Evolutionary conservation across 2,329 filamentous ascomycete genomes (phyloP).

Genomic region (Ophidiomyces ophidiicola): DNA sequence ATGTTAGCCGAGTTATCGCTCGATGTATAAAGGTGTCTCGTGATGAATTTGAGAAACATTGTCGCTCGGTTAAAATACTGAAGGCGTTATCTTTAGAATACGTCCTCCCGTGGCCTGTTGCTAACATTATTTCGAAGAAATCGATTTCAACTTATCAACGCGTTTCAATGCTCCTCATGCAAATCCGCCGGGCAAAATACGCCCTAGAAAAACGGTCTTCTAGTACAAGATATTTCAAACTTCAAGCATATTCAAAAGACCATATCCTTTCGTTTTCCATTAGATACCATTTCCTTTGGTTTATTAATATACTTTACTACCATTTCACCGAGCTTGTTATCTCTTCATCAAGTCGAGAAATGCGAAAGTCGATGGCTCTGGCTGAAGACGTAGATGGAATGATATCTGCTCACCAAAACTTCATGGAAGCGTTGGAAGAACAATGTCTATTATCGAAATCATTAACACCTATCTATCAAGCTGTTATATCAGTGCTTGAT

Average conservation of each 20-base stretch:
- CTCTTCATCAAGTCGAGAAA: constrained; percentile 43
- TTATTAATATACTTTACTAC: constrained; percentile 59
- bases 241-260: constrained; percentile 24
- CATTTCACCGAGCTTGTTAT: constrained; percentile 67
- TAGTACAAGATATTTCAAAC: constrained; percentile 22
- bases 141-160: constrained; percentile 56
- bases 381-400: constrained; percentile 70
- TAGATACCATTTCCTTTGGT: constrained; percentile 63
- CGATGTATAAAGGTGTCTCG: constrained; percentile 35
- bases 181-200: constrained; percentile 59
- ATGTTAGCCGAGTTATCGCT: constrained; percentile 52
- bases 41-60: constrained; percentile 36
- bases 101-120: constrained; percentile 51
- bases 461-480: constrained; percentile 57
- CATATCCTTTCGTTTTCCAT: constrained; percentile 35
- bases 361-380: constrained; percentile 46
- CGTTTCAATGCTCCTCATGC: constrained; percentile 64
- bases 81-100: constrained; percentile 55
- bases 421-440: constrained; percentile 50
- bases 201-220: constrained; percentile 46
- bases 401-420: constrained; percentile 56
- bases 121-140: constrained; percentile 59
- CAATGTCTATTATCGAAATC: constrained; percentile 59
- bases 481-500: constrained; percentile 64
- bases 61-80: constrained; percentile 51